phyloP scores from a whole-genome alignment of 331 rosid species.

The Acacia pycnantha region DNA sequence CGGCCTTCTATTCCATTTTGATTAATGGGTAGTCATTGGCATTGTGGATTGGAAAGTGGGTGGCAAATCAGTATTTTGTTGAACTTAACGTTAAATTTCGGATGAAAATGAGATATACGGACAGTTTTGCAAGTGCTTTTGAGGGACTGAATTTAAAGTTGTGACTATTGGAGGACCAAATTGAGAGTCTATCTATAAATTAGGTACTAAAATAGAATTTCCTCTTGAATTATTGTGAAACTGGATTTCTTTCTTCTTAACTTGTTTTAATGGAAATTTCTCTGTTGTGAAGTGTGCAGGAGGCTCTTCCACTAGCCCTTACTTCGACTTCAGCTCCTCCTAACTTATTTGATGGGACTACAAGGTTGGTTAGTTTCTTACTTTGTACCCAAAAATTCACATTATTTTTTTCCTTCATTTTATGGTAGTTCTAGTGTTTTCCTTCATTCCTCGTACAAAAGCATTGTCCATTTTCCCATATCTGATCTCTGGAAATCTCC shows the following conservation, averaged over 20 bases:
- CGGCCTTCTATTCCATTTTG: background rate
- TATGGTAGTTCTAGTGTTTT: background rate
- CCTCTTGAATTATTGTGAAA: background rate
- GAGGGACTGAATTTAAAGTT: background rate
- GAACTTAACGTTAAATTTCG: background rate
- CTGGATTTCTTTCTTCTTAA: slow-evolving; percentile 6
- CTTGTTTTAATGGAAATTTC: background rate
- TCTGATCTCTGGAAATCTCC: slow-evolving; percentile 21
- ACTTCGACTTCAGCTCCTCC: slow-evolving; percentile 74
- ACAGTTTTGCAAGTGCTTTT: background rate
- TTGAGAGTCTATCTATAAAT: background rate
- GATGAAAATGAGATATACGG: background rate
- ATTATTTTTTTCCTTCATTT: background rate
- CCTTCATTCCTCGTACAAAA: background rate
- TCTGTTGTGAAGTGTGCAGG: slow-evolving; percentile 39
- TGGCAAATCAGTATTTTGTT: background rate
- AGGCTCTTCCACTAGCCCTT: slow-evolving; percentile 61
- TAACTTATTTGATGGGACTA: slow-evolving; percentile 68
- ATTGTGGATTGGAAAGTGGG: background rate
- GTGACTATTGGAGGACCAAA: background rate
- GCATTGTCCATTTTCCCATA: background rate
- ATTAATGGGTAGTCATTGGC: background rate
- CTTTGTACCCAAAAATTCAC: background rate
- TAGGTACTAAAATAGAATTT: background rate
- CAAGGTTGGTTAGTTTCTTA: slow-evolving; percentile 51